phyloP scores from a whole-genome alignment of 257 asterid genomes.

The Echites panduratus region DNA sequence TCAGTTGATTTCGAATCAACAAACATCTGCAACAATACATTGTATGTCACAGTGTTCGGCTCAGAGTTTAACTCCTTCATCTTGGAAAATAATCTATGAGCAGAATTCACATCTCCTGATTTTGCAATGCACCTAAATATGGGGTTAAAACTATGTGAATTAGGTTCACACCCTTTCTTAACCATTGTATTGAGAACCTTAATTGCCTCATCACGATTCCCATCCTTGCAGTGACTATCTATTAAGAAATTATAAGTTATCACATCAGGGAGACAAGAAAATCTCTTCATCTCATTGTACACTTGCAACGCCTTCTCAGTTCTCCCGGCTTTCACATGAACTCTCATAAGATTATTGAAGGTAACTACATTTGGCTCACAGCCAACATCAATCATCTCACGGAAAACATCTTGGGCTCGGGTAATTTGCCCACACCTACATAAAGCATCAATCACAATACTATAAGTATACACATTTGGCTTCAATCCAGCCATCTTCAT shows the following conservation, averaged over 20 bases:
- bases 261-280: constrained; percentile 61
- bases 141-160: constrained; percentile 63
- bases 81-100: constrained; percentile 56
- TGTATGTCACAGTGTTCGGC: constrained; percentile 69
- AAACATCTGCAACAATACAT: constrained; percentile 86
- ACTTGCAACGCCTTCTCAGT: constrained; percentile 82
- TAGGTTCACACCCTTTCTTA: constrained; percentile 57
- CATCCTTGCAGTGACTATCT: constrained; percentile 68
- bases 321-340: constrained; percentile 86
- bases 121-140: constrained; percentile 67
- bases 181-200: constrained; percentile 67
- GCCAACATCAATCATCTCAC: constrained; percentile 77
- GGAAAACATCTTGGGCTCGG: constrained; percentile 86
- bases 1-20: constrained; percentile 61
- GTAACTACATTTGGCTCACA: constrained; percentile 71
- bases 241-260: constrained; percentile 79
- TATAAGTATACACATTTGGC: constrained; percentile 71
- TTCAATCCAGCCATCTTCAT: constrained; percentile 61
- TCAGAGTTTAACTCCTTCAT: constrained; percentile 67
- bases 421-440: constrained; percentile 83
- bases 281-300: constrained; percentile 82
- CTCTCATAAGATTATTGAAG: constrained; percentile 77
- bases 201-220: constrained; percentile 66
- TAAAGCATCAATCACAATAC: constrained; percentile 77
- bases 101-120: constrained; percentile 69